These are phyloP conservation scores for Pseudomassariella vexata DNA, from an alignment of 2,329 filamentous ascomycete species.

Conservation along the genomic window DNA sequence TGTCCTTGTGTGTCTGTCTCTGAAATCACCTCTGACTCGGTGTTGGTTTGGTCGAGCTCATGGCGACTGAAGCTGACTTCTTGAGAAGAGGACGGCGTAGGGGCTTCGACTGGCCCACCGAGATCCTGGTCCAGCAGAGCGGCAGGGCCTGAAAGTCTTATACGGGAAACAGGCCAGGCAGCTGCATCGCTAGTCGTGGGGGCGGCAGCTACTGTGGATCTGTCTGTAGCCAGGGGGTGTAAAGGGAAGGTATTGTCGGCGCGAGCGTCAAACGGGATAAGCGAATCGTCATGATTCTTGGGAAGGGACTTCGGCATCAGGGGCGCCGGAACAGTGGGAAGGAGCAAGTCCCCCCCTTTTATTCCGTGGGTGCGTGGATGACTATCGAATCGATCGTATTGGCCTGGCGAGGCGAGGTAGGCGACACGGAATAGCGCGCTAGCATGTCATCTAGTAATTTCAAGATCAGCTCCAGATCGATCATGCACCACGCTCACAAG, in stretches of 20 bases:
- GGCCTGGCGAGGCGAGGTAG: too few relatives aligned
- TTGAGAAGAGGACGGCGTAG: too few relatives aligned
- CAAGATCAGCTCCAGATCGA: too few relatives aligned
- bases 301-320: conserved; percentile 13
- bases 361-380: too few relatives aligned
- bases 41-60: conserved; percentile 13
- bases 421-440: too few relatives aligned
- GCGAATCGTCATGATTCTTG: conserved; percentile 11
- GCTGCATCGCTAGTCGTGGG: conserved; percentile 9
- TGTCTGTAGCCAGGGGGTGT: conserved; percentile 13
- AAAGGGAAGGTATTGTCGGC: conserved; percentile 19
- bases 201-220: conserved; percentile 13
- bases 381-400: too few relatives aligned
- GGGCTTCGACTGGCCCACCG: conserved; percentile 11
- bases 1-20: conserved; percentile 12
- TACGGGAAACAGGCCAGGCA: not conserved
- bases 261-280: conserved; percentile 9
- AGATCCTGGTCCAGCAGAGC: conserved; percentile 11
- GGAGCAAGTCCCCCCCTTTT: too few relatives aligned
- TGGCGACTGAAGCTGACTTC: too few relatives aligned
- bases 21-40: conserved; percentile 14
- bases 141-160: conserved; percentile 11
- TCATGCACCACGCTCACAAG: too few relatives aligned
- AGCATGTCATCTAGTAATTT: too few relatives aligned
- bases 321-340: too few relatives aligned